Percentiles rank a stretch among this genome's conserved stretches.
Conservation (phyloP, 1,284 basidiomycete genomes). For the Phellinidium pouzarii region DNA sequence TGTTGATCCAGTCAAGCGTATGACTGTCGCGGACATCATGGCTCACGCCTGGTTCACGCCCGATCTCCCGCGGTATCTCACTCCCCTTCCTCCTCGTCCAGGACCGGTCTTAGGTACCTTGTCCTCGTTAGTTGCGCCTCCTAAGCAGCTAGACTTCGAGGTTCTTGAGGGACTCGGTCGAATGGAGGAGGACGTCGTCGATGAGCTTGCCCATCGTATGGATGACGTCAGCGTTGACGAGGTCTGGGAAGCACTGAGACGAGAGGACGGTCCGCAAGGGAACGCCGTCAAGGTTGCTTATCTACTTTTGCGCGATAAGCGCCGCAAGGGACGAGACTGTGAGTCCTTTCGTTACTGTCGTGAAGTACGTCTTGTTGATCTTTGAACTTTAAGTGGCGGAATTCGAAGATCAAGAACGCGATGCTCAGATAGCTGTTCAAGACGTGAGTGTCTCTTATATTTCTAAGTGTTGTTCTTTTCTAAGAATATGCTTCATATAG, state of each 20-base stretch:
- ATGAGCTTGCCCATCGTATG: constrained; percentile 74
- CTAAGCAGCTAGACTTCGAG: constrained; percentile 62
- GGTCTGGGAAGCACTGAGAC: constrained; percentile 77
- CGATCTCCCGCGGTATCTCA: constrained; percentile 82
- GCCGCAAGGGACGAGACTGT: constrained; percentile 78
- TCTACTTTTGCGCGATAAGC: constrained; percentile 87
- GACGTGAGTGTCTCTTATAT: constrained; percentile 45
- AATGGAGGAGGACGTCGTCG: constrained; percentile 86
- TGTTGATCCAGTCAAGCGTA: constrained; percentile 88
- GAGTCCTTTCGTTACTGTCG: constrained; percentile 26
- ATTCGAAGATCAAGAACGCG: constrained; percentile 75
- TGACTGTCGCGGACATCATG: constrained; percentile 86
- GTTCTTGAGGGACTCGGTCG: constrained; percentile 79
- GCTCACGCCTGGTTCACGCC: constrained; percentile 84
- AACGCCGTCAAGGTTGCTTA: constrained; percentile 98
- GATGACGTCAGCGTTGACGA: constrained; percentile 75
- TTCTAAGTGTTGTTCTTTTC: constrained; percentile 4
- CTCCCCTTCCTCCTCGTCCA: constrained; percentile 76
- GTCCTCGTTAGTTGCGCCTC: constrained; percentile 59
- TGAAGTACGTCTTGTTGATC: constrained; percentile 1
- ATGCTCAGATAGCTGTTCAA: constrained; percentile 71
- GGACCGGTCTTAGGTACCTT: constrained; percentile 69
- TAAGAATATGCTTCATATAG: constrained; percentile 29
- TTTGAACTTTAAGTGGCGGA: constrained; percentile 50
- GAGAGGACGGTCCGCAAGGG: constrained; percentile 77